These are phyloP conservation scores for Mucor irregularis DNA, from an alignment of 371 early-diverging fungal genomes.

Conservation along the genomic window DNA sequence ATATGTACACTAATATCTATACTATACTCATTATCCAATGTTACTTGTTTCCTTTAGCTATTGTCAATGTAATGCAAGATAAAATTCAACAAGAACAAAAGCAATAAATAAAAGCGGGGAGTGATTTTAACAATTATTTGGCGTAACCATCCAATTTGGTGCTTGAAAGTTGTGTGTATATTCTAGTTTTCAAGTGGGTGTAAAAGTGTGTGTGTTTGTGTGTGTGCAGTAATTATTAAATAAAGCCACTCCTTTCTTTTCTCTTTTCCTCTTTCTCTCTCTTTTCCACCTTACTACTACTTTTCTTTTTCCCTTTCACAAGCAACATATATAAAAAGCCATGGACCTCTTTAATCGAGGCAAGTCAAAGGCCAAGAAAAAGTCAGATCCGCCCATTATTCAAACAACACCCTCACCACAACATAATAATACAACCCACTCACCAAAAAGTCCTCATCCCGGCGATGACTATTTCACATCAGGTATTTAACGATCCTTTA, in stretches of 20 bases:
- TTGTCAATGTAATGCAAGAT: constrained; percentile 57
- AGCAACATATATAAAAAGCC: constrained; percentile 4
- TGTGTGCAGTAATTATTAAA: not conserved
- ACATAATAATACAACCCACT: constrained; percentile 13
- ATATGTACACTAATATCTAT: not conserved
- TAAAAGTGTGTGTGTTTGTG: not conserved
- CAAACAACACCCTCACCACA: constrained; percentile 10
- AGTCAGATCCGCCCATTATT: constrained; percentile 8
- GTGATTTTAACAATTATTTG: too few relatives aligned
- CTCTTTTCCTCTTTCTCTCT: constrained; percentile 6
- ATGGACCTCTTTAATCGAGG: constrained; percentile 38
- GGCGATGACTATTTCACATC: constrained; percentile 23
- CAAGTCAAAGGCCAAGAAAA: constrained; percentile 28
- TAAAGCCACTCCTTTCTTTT: not conserved
- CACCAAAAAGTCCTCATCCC: constrained; percentile 22
- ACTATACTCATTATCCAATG: not conserved
- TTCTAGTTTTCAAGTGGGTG: not conserved
- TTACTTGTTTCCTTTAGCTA: constrained; percentile 28
- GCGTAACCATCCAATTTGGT: too few relatives aligned
- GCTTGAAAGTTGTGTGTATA: not conserved
- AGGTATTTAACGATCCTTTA: constrained; percentile 10
- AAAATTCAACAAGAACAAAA: constrained; percentile 48
- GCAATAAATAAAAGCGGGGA: constrained; percentile 2
- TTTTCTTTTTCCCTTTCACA: not conserved
- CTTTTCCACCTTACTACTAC: not conserved